Conservation (phyloP, 768 basidiomycete species). For the Amanita subjunquillea region DNA sequence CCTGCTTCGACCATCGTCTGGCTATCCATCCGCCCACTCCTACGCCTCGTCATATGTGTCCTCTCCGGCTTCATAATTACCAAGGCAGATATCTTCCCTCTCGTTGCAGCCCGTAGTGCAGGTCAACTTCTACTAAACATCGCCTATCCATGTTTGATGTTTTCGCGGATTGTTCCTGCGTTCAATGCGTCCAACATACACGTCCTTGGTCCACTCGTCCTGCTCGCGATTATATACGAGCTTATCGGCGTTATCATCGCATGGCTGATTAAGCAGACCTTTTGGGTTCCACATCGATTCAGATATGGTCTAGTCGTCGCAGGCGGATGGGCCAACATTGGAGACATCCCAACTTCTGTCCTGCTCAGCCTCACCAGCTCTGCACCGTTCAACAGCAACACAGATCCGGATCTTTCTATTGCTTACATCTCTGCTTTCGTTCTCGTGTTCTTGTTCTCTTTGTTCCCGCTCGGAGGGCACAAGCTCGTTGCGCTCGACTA, state of each 20-base stretch:
- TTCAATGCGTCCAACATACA: constrained; percentile 47
- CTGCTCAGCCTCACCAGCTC: constrained; percentile 50
- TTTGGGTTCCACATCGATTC: constrained; percentile 74
- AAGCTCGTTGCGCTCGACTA: constrained; percentile 52
- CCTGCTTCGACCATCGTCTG: neutral
- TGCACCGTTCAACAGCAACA: constrained; percentile 48
- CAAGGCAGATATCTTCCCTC: constrained; percentile 50
- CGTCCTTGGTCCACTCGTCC: constrained; percentile 49
- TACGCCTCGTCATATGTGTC: constrained; percentile 25
- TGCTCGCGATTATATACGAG: constrained; percentile 54
- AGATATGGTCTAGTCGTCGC: constrained; percentile 61
- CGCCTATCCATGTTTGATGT: constrained; percentile 52
- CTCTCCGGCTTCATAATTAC: constrained; percentile 47
- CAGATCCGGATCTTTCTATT: constrained; percentile 51
- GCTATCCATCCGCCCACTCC: neutral
- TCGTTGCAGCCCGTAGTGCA: constrained; percentile 44
- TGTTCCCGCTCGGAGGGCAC: constrained; percentile 56
- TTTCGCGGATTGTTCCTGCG: constrained; percentile 63
- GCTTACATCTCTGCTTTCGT: constrained; percentile 58
- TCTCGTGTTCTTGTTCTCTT: constrained; percentile 47
- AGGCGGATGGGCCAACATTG: constrained; percentile 60
- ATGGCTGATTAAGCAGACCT: constrained; percentile 46
- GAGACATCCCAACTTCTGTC: constrained; percentile 62
- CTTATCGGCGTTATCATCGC: constrained; percentile 42
- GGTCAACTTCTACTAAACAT: constrained; percentile 59